Evolutionary conservation across 257 asterid genomes (phyloP).

Genomic region (Jacaranda copaia): DNA sequence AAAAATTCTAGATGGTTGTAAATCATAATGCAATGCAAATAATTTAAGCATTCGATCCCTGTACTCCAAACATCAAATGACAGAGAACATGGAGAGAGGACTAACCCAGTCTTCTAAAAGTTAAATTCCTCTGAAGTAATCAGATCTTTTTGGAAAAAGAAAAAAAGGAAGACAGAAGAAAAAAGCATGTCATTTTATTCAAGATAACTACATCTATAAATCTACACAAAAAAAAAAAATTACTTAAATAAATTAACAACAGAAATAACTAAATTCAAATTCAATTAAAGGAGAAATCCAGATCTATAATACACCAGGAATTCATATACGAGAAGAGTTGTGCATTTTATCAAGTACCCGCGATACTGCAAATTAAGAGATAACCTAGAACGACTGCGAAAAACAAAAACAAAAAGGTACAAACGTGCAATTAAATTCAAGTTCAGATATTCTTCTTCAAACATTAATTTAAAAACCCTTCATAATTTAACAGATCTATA

Average conservation of each 20-base stretch:
- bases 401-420: background rate
- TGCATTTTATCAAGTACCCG: background rate
- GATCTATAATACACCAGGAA: slow-evolving; percentile 9
- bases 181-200: too few relatives aligned
- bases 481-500: slow-evolving; percentile 38
- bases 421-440: slow-evolving; percentile 8
- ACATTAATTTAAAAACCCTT: slow-evolving; percentile 12
- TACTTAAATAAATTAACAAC: background rate
- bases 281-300: background rate
- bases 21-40: too few relatives aligned
- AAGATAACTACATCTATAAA: too few relatives aligned
- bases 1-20: too few relatives aligned
- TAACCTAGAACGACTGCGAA: background rate
- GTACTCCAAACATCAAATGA: too few relatives aligned
- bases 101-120: too few relatives aligned
- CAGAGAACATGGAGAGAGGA: too few relatives aligned
- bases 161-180: too few relatives aligned
- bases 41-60: too few relatives aligned
- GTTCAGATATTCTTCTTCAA: background rate
- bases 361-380: background rate
- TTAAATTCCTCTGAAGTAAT: too few relatives aligned
- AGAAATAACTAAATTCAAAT: background rate
- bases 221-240: too few relatives aligned
- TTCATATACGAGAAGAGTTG: background rate
- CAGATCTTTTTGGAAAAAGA: too few relatives aligned